Base-by-base conservation (phyloP, 1,284 basidiomycete genomes). In the Austropuccinia psidii region DNA sequence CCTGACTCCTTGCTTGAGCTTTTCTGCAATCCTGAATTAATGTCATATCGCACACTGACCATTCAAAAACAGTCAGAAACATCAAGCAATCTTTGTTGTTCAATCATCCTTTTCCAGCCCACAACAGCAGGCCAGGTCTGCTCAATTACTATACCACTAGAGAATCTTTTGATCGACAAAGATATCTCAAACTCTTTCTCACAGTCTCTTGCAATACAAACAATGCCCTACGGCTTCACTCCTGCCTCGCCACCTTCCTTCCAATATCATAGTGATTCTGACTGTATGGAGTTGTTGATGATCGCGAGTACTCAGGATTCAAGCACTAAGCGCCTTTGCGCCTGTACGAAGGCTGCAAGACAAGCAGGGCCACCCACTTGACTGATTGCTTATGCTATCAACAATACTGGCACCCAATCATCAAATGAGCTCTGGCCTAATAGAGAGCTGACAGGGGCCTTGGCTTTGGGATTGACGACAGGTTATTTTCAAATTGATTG, bases 351-450 rank as follows among this genome's bases (percentile, higher is more conserved):
- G 37, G 49, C 29, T 33, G 4, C 17, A 24, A 21, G 9, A 8
- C 27, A 8, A 19, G 29, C 64, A n/a, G 37, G 35, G 7, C 19
- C 33, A 47, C 33, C 13, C 13, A 41, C 49, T 41, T 37, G 37
- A 54, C 35, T 67, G 2, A 21, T 67, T 21, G 64, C 64, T 6
- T 67, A 67, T 55, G 64, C 64, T 21, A 11, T 50, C 19, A 17
- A 41, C 19, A 29, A 31, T 33, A 31, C 19, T 43, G 41, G 33
- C 35, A 21, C 8, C 45, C 29, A 17, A 15, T 11, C 24, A 19
- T 45, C 27, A 31, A 49, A 50, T 31, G 7, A 3, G n/a, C n/a
- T n/a, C n/a, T 19, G 19, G 33, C 62, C 45, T 37, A 45, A 55
- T 35, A 24, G 35, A 50, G 11, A 19, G 37, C 39, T 3, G 29